phyloP scores from a whole-genome alignment of 805 yeast species.

The Candida khao-thaluensis region DNA sequence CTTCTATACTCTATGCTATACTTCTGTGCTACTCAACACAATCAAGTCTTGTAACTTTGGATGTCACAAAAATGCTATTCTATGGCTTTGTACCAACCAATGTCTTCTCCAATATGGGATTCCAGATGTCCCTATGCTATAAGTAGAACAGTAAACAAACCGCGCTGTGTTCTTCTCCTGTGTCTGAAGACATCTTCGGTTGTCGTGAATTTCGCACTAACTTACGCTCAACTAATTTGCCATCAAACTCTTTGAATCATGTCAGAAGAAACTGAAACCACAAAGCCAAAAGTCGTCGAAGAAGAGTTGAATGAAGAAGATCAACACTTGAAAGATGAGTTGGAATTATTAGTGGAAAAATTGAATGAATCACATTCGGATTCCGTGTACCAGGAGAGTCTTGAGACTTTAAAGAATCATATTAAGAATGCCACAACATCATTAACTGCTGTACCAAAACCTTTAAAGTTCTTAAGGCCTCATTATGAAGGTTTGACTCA shows the following conservation, averaged over 20 bases:
- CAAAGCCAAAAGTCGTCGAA: slow-evolving; percentile 32
- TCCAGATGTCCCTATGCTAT: too few relatives aligned
- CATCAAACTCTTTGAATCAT: slow-evolving; percentile 1
- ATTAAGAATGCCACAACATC: slow-evolving; percentile 94
- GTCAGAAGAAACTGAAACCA: slow-evolving; percentile 18
- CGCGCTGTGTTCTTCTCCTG: too few relatives aligned
- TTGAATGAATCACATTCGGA: slow-evolving; percentile 49
- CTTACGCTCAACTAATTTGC: slow-evolving; percentile 4
- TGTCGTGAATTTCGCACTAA: neutral
- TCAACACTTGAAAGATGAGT: slow-evolving; percentile 77
- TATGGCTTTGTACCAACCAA: too few relatives aligned
- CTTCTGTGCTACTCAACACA: too few relatives aligned
- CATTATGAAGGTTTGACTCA: slow-evolving; percentile 68
- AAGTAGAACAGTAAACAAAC: too few relatives aligned
- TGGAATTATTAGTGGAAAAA: slow-evolving; percentile 83
- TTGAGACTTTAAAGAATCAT: slow-evolving; percentile 67
- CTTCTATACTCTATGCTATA: too few relatives aligned
- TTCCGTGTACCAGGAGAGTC: slow-evolving; percentile 57
- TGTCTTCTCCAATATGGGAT: too few relatives aligned
- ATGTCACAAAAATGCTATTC: too few relatives aligned
- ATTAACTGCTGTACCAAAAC: slow-evolving; percentile 99
- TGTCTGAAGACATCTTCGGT: too few relatives aligned
- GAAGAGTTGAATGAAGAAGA: slow-evolving; percentile 95
- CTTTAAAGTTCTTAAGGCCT: slow-evolving; percentile 91
- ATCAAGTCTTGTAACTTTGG: too few relatives aligned